phyloP scores from a whole-genome alignment of 805 yeast genomes.

The Zygotorulaspora danielsina region DNA sequence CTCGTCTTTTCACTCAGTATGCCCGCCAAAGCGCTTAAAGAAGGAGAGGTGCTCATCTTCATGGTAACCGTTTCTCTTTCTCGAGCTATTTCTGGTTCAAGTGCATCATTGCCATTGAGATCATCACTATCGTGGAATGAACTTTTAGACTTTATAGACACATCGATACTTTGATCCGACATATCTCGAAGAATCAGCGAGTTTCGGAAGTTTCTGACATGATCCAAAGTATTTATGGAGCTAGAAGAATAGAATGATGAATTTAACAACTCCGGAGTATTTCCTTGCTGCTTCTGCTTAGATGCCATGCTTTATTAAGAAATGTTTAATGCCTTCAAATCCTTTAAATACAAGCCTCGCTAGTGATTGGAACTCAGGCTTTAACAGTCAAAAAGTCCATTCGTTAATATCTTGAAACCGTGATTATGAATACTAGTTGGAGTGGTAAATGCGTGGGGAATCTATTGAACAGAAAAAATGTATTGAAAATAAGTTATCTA shows the following conservation, averaged over 20 bases:
- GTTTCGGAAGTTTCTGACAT: slow-evolving; percentile 34
- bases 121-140: slow-evolving; percentile 6
- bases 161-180: slow-evolving; percentile 19
- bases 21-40: slow-evolving; percentile 41
- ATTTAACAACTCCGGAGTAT: slow-evolving; percentile 21
- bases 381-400: background rate
- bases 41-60: slow-evolving; percentile 42
- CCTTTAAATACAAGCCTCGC: background rate
- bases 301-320: background rate
- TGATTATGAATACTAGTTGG: too few relatives aligned
- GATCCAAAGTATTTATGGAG: slow-evolving; percentile 30
- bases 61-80: slow-evolving; percentile 25
- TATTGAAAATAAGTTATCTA: too few relatives aligned
- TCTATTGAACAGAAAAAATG: too few relatives aligned
- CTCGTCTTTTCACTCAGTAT: slow-evolving; percentile 38
- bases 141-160: slow-evolving; percentile 4
- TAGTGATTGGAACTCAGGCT: background rate
- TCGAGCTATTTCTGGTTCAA: background rate
- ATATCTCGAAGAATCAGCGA: slow-evolving; percentile 31
- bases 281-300: slow-evolving; percentile 7
- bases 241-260: slow-evolving; percentile 31
- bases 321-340: too few relatives aligned
- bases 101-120: background rate
- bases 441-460: too few relatives aligned
- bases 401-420: too few relatives aligned